phyloP scores from a whole-genome alignment of 106 monocot genomes.

The Posidonia australis region DNA sequence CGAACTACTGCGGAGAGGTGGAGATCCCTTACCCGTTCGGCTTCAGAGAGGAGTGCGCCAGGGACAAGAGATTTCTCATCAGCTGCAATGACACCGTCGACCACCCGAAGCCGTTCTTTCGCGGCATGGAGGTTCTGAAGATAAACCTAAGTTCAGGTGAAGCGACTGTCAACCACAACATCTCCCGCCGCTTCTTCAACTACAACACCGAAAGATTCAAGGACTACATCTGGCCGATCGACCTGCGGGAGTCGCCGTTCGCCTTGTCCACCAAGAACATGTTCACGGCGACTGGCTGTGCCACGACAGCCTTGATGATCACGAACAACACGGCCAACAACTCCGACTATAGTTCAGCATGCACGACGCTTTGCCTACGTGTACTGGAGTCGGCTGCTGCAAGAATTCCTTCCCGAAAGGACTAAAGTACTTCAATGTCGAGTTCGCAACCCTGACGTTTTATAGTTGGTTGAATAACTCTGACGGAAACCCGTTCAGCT shows the following conservation, averaged over 20 bases:
- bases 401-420: neutral
- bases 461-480: neutral
- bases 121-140: neutral
- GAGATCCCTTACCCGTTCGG: slow-evolving; percentile 10
- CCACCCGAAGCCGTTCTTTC: neutral
- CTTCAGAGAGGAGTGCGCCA: neutral
- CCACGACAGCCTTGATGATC: neutral
- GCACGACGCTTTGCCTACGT: neutral
- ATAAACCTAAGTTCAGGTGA: no score
- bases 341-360: neutral
- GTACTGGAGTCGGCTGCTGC: slow-evolving; percentile 6
- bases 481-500: neutral
- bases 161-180: no score
- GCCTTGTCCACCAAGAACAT: neutral
- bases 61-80: no score
- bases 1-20: no score
- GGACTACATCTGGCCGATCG: no score
- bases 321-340: no score
- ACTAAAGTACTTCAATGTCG: neutral
- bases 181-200: neutral
- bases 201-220: no score
- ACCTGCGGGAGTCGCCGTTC: neutral
- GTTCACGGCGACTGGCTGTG: neutral
- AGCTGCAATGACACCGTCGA: neutral
- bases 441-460: neutral